Conservation (phyloP, 2,329 filamentous ascomycete genomes). For the Hymenoscyphus infarciens region DNA sequence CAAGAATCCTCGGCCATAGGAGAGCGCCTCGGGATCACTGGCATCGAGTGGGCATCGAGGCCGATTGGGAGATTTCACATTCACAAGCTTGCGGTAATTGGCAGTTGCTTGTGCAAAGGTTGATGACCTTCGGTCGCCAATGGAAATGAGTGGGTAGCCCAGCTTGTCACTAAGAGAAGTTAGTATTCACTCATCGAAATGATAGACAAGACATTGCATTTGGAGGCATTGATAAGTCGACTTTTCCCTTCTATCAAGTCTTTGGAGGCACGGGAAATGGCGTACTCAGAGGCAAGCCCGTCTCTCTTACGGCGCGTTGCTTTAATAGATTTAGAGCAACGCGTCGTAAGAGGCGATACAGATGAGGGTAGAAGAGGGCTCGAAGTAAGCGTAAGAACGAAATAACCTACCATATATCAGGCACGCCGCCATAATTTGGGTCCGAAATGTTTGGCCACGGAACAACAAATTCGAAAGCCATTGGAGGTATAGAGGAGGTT, state of each 20-base stretch:
- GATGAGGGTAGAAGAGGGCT: background rate
- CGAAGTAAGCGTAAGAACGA: background rate
- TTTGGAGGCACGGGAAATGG: no score
- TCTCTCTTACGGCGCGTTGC: no score
- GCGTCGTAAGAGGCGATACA: no score
- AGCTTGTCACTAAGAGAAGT: background rate
- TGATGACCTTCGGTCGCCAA: conserved; percentile 1
- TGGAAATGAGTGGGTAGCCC: background rate
- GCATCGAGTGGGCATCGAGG: conserved; percentile 2
- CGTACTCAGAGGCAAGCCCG: no score
- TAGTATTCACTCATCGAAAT: background rate
- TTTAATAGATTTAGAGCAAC: background rate
- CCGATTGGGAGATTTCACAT: background rate
- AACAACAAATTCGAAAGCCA: background rate
- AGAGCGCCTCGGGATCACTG: conserved; percentile 1
- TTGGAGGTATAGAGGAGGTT: background rate
- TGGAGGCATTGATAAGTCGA: background rate
- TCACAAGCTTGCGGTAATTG: conserved; percentile 1
- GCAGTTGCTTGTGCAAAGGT: background rate
- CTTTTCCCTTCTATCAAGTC: background rate
- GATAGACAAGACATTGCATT: background rate
- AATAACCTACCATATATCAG: background rate
- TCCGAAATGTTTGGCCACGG: background rate
- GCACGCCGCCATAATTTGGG: background rate
- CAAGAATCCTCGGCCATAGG: conserved; percentile 3